A percentile compares a stretch with the other conserved stretches of the same genome.
Conservation (phyloP, 306 rosid species). For the Crotalaria pallida region DNA sequence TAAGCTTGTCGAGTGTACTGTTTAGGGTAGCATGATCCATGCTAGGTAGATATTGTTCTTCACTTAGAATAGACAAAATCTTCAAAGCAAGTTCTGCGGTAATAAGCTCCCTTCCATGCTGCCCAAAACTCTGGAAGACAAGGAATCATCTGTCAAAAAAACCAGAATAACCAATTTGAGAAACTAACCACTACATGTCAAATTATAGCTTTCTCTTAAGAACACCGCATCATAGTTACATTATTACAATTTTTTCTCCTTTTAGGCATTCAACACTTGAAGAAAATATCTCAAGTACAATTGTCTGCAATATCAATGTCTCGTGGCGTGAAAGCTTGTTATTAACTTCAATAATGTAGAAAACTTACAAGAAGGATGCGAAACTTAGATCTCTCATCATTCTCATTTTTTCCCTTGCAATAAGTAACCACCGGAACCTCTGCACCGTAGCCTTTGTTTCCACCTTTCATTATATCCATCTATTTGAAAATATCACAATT, state of each 20-base stretch:
- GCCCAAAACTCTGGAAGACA: constrained; percentile 99
- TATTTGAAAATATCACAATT: constrained; percentile 31
- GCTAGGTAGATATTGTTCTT: constrained; percentile 59
- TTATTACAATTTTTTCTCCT: neutral
- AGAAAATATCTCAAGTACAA: neutral
- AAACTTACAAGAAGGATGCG: constrained; percentile 90
- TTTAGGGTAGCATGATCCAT: constrained; percentile 54
- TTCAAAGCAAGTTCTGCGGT: constrained; percentile 85
- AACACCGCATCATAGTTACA: neutral
- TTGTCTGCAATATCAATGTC: neutral
- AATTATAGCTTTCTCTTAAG: constrained; percentile 20
- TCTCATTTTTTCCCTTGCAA: constrained; percentile 46
- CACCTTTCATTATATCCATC: constrained; percentile 64
- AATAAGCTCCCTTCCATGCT: constrained; percentile 98
- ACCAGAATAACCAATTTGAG: constrained; percentile 89
- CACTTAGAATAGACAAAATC: constrained; percentile 73
- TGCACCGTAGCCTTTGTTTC: constrained; percentile 72
- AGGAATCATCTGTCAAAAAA: constrained; percentile 99
- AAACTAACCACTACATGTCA: constrained; percentile 50
- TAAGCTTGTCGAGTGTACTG: constrained; percentile 63
- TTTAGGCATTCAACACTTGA: neutral
- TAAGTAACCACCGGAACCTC: constrained; percentile 73
- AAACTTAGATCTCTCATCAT: constrained; percentile 51
- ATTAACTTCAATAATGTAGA: neutral
- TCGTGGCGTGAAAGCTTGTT: neutral